Evolutionary conservation across 2,329 filamentous ascomycete species (phyloP).

Genomic region (Ascochyta fabae): DNA sequence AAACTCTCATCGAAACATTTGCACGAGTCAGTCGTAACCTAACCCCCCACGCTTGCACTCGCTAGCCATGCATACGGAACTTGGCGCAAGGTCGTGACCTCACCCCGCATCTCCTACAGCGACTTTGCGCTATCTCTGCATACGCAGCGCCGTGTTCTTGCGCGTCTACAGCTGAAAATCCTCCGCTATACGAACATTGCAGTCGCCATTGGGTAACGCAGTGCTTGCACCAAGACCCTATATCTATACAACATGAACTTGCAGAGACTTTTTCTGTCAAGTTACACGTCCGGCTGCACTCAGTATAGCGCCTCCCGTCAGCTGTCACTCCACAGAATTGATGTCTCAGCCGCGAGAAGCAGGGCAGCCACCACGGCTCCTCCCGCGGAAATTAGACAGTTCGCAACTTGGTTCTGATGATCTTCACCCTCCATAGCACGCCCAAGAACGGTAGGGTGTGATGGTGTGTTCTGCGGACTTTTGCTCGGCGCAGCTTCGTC

Average conservation of each 20-base stretch:
- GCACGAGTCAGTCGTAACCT: slow-evolving; percentile 11
- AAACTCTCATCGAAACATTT: background rate
- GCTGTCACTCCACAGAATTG: background rate
- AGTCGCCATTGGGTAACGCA: background rate
- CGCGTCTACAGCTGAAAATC: slow-evolving; percentile 7
- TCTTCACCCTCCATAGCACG: slow-evolving; percentile 1
- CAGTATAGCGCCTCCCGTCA: background rate
- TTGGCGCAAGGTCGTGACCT: slow-evolving; percentile 32
- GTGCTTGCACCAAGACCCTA: too few relatives aligned
- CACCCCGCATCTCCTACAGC: slow-evolving; percentile 30
- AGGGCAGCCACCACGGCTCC: slow-evolving; percentile 6
- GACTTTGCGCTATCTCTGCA: slow-evolving; percentile 12
- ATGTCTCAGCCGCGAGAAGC: slow-evolving; percentile 11
- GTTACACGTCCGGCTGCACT: background rate
- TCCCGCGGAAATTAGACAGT: slow-evolving; percentile 4
- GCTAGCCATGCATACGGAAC: slow-evolving; percentile 23
- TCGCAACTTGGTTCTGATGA: slow-evolving; percentile 5
- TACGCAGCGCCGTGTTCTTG: background rate
- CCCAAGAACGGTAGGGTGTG: slow-evolving; percentile 2
- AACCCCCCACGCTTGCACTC: slow-evolving; percentile 17
- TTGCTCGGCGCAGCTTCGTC: slow-evolving; percentile 4
- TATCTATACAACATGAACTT: background rate
- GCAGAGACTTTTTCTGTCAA: background rate
- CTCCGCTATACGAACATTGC: background rate
- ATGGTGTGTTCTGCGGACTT: background rate